A percentile compares a stretch with the other conserved stretches of the same genome.
Conservation (phyloP, 495 filamentous ascomycete species). For the Talaromyces liani region DNA sequence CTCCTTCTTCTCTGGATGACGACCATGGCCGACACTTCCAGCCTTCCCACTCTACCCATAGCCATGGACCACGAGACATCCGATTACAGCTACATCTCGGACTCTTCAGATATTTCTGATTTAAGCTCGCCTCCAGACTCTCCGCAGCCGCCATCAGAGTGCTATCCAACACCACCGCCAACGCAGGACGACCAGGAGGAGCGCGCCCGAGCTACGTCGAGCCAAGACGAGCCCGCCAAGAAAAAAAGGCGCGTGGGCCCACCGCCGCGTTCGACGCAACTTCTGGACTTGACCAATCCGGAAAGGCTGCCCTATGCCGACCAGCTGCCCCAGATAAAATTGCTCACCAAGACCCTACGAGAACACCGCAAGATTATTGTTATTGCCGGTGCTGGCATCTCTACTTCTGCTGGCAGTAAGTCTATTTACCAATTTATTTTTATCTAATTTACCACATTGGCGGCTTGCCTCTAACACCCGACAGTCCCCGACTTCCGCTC, state of each 20-base stretch:
- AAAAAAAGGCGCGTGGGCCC: conserved; percentile 61
- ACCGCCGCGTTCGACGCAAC: conserved; percentile 67
- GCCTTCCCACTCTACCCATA: conserved; percentile 8
- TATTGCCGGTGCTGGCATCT: conserved; percentile 93
- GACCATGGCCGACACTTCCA: conserved; percentile 4
- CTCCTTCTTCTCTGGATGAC: conserved; percentile 2
- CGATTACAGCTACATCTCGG: conserved; percentile 7
- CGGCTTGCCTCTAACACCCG: neutral
- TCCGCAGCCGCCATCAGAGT: conserved; percentile 48
- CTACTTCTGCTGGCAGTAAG: conserved; percentile 91
- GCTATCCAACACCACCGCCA: conserved; percentile 50
- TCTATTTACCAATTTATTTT: conserved; percentile 37
- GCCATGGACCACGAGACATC: conserved; percentile 37
- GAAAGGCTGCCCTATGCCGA: conserved; percentile 34
- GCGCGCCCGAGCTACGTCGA: conserved; percentile 28
- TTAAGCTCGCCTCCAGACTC: conserved; percentile 50
- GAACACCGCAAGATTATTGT: conserved; percentile 94
- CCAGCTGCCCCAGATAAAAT: conserved; percentile 54
- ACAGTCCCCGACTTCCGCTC: conserved; percentile 96
- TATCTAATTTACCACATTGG: neutral
- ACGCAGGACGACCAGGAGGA: conserved; percentile 40
- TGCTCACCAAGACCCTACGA: conserved; percentile 67
- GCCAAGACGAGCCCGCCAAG: conserved; percentile 61
- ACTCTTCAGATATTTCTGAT: conserved; percentile 38
- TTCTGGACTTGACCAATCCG: conserved; percentile 57